Percentiles rank a stretch among this genome's conserved stretches.
These are phyloP conservation scores for Glycine soja DNA, from an alignment of 306 rosid genomes.

Conservation along the genomic window DNA sequence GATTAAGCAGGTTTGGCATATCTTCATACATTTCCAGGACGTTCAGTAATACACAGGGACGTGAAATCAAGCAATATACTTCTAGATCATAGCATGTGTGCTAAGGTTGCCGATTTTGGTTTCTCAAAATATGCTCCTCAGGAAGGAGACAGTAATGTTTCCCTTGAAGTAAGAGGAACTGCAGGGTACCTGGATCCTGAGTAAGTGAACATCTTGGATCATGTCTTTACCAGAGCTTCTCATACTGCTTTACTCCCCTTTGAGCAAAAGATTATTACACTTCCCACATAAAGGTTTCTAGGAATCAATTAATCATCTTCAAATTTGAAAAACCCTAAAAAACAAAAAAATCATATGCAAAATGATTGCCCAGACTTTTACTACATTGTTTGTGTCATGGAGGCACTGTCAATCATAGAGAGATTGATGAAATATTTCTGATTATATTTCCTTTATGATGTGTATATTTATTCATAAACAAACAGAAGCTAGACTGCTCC, in stretches of 20 bases:
- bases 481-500: constrained; percentile 18
- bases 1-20: constrained; percentile 74
- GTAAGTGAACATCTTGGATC: constrained; percentile 59
- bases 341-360: neutral
- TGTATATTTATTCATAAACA: constrained; percentile 12
- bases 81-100: constrained; percentile 91
- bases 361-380: neutral
- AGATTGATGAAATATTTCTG: neutral
- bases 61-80: constrained; percentile 96
- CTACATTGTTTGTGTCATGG: constrained; percentile 1
- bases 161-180: constrained; percentile 96
- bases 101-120: constrained; percentile 96
- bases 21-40: constrained; percentile 80
- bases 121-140: constrained; percentile 97
- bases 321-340: neutral
- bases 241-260: constrained; percentile 37
- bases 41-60: constrained; percentile 87
- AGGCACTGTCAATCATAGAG: constrained; percentile 1
- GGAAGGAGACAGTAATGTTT: constrained; percentile 90
- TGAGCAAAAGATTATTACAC: neutral
- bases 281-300: neutral
- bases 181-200: constrained; percentile 97
- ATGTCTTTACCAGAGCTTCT: constrained; percentile 19
- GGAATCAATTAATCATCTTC: constrained; percentile 31
- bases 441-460: constrained; percentile 30